phyloP scores from a whole-genome alignment of 768 basidiomycete genomes.

The Leccinum longicurvipes region DNA sequence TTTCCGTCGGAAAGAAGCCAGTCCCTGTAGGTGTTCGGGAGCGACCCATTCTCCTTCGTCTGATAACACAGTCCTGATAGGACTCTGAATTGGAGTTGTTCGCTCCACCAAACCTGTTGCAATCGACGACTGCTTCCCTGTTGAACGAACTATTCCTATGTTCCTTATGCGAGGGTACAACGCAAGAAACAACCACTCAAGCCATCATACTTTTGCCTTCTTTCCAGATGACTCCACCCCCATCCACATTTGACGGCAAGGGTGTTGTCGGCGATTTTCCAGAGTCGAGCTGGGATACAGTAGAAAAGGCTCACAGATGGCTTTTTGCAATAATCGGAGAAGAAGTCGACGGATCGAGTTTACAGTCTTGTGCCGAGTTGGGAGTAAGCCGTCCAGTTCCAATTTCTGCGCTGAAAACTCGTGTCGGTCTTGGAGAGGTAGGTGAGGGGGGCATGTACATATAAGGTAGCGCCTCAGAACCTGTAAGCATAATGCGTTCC shows the following conservation, averaged over 20 bases:
- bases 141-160: conserved; percentile 29
- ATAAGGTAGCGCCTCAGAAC: conserved; percentile 15
- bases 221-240: conserved; percentile 40
- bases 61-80: conserved; percentile 22
- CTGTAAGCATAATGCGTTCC: neutral
- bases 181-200: neutral
- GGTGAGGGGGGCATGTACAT: conserved; percentile 56
- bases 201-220: conserved; percentile 47
- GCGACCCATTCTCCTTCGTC: neutral
- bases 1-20: conserved; percentile 30
- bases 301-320: conserved; percentile 36
- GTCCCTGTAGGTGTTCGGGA: conserved; percentile 7
- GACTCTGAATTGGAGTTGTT: conserved; percentile 37
- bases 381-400: neutral
- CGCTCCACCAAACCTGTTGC: conserved; percentile 55
- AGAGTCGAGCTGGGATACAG: conserved; percentile 32
- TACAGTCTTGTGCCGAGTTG: conserved; percentile 10
- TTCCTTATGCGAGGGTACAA: neutral
- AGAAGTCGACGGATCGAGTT: conserved; percentile 5
- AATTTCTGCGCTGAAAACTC: conserved; percentile 6
- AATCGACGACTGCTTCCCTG: conserved; percentile 53
- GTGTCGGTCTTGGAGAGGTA: conserved; percentile 24
- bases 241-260: conserved; percentile 36
- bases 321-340: conserved; percentile 36
- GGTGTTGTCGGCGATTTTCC: conserved; percentile 23